Evolutionary conservation across 2,329 filamentous ascomycete species (phyloP).

Genomic region (Pestalotiopsis fici): DNA sequence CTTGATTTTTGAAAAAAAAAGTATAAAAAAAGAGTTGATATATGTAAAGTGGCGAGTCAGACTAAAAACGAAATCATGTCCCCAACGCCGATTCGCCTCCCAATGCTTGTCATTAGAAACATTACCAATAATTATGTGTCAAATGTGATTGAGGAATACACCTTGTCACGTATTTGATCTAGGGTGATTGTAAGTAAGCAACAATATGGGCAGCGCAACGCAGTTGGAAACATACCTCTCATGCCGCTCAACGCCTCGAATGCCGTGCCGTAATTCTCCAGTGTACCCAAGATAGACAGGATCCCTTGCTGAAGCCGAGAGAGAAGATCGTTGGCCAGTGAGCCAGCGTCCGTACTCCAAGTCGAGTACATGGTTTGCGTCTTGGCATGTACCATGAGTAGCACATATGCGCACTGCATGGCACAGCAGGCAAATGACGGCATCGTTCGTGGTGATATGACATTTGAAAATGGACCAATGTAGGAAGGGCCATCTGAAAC

Average conservation of each 20-base stretch:
- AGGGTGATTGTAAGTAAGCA: not conserved
- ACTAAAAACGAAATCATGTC: not conserved
- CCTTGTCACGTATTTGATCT: slow-evolving; percentile 16
- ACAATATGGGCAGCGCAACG: not conserved
- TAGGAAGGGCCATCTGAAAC: slow-evolving; percentile 33
- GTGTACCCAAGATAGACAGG: slow-evolving; percentile 39
- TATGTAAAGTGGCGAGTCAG: not conserved
- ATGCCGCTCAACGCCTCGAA: slow-evolving; percentile 47
- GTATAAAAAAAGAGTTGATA: not conserved
- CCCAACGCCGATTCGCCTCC: not conserved
- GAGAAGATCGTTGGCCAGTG: slow-evolving; percentile 36
- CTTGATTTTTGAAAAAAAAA: too few species aligned
- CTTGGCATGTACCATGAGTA: slow-evolving; percentile 43
- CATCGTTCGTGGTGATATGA: slow-evolving; percentile 44
- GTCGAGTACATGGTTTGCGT: slow-evolving; percentile 36
- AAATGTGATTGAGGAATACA: slow-evolving; percentile 7
- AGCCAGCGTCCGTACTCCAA: slow-evolving; percentile 19
- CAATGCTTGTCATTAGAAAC: not conserved
- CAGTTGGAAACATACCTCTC: slow-evolving; percentile 35
- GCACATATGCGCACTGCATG: slow-evolving; percentile 45
- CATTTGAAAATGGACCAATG: slow-evolving; percentile 34
- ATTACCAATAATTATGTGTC: not conserved
- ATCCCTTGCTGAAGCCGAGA: slow-evolving; percentile 41
- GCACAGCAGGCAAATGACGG: slow-evolving; percentile 46
- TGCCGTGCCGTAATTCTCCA: slow-evolving; percentile 44